These are phyloP conservation scores for Saccharomycopsis selenospora DNA, from an alignment of 805 yeast species.

Conservation along the genomic window DNA sequence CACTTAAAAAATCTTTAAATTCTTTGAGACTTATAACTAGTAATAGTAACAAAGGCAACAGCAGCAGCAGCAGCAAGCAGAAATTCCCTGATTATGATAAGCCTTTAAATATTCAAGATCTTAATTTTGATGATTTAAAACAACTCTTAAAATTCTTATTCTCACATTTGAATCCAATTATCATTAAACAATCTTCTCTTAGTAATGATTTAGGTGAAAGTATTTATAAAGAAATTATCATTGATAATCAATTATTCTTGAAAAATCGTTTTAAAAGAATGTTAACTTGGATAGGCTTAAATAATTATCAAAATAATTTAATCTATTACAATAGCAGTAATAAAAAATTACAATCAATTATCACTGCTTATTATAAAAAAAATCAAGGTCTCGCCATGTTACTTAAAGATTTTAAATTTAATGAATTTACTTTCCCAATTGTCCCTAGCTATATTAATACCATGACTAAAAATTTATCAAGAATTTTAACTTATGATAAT, in stretches of 20 bases:
- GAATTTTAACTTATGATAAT: slow-evolving; percentile 23
- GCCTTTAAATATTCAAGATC: not conserved
- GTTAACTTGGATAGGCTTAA: slow-evolving; percentile 37
- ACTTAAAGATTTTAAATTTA: too few relatives aligned
- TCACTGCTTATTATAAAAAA: too few relatives aligned
- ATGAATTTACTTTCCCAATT: slow-evolving; percentile 6
- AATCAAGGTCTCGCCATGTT: too few relatives aligned
- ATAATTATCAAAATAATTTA: slow-evolving; percentile 22
- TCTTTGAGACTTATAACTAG: not conserved
- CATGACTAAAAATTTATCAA: slow-evolving; percentile 19
- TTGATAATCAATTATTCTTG: slow-evolving; percentile 14
- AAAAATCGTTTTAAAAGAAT: slow-evolving; percentile 32
- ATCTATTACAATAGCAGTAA: slow-evolving; percentile 30
- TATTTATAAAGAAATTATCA: not conserved
- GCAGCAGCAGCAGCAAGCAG: not conserved
- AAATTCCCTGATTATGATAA: not conserved
- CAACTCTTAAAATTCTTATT: slow-evolving; percentile 1
- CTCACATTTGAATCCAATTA: slow-evolving; percentile 5
- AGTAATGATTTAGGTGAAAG: not conserved
- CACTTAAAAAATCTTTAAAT: not conserved
- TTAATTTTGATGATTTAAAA: not conserved
- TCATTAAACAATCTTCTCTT: not conserved
- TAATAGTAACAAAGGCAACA: not conserved
- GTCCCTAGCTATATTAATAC: slow-evolving; percentile 8
- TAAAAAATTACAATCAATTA: slow-evolving; percentile 25